Conservation (phyloP, 2,329 filamentous ascomycete species). For the Orbilia ellipsospora region DNA sequence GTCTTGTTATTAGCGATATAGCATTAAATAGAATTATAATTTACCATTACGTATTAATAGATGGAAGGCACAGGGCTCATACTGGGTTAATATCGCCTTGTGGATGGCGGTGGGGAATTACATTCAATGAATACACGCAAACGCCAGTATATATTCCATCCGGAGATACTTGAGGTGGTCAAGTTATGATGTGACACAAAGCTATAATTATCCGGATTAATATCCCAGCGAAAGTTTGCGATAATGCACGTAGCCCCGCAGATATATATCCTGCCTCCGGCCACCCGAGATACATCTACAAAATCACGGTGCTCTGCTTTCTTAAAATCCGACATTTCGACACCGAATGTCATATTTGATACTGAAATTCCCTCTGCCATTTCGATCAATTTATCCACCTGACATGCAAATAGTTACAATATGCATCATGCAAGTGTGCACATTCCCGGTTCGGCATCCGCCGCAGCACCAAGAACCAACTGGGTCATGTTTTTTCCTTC, state of each 20-base stretch:
- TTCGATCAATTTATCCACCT: conserved; percentile 36
- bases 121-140: too few relatives aligned
- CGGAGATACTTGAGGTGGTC: neutral
- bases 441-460: conserved; percentile 50
- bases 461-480: conserved; percentile 18
- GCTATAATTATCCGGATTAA: conserved; percentile 38
- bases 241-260: conserved; percentile 23
- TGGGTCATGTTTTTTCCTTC: conserved; percentile 15
- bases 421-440: conserved; percentile 10
- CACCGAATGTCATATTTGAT: too few relatives aligned
- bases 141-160: neutral
- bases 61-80: neutral
- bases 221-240: conserved; percentile 11
- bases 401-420: conserved; percentile 7
- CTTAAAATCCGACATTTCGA: too few relatives aligned
- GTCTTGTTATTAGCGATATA: conserved; percentile 5
- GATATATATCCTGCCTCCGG: conserved; percentile 31
- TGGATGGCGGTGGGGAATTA: too few relatives aligned
- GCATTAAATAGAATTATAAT: neutral
- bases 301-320: too few relatives aligned
- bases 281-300: conserved; percentile 25
- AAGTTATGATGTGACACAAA: neutral
- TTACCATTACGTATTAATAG: neutral
- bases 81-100: too few relatives aligned
- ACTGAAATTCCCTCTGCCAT: too few relatives aligned